phyloP scores from a whole-genome alignment of 2,329 filamentous ascomycete species.

The Nothophaeocryptopus gaeumannii region DNA sequence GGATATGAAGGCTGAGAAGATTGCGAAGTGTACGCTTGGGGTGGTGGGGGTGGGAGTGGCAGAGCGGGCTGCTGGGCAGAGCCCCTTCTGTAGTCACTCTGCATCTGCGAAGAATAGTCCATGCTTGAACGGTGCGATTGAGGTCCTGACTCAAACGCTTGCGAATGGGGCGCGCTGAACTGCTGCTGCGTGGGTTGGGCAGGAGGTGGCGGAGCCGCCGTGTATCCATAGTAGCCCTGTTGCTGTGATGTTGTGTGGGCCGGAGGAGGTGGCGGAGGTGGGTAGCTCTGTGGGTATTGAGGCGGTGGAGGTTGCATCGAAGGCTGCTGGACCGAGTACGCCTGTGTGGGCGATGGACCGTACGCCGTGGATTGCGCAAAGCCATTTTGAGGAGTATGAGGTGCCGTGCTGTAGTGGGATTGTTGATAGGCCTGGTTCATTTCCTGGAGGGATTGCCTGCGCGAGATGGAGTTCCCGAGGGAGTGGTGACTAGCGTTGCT shows the following conservation, averaged over 20 bases:
- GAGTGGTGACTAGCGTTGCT: constrained; percentile 39
- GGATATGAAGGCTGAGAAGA: constrained; percentile 39
- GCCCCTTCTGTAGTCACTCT: constrained; percentile 40
- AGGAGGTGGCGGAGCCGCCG: constrained; percentile 32
- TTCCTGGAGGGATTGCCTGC: constrained; percentile 47
- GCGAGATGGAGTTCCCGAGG: constrained; percentile 27
- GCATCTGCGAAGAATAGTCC: constrained; percentile 37
- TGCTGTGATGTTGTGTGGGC: constrained; percentile 32
- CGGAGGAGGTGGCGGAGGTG: constrained; percentile 23
- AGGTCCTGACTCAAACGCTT: constrained; percentile 20
- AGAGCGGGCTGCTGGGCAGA: constrained; percentile 41
- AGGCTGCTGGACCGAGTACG: constrained; percentile 30
- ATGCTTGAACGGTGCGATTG: constrained; percentile 39
- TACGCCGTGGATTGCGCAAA: constrained; percentile 41
- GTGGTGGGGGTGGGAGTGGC: constrained; percentile 33
- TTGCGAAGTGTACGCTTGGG: constrained; percentile 31
- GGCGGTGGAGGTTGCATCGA: constrained; percentile 36
- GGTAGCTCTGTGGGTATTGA: constrained; percentile 28
- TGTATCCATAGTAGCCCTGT: constrained; percentile 41
- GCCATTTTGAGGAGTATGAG: constrained; percentile 38
- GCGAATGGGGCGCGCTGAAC: constrained; percentile 35
- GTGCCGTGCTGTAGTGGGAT: constrained; percentile 39
- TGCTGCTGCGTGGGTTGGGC: constrained; percentile 38
- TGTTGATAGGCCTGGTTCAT: constrained; percentile 43
- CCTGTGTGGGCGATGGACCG: constrained; percentile 28